These are phyloP conservation scores for Aspergillus sp. DNA, from an alignment of 2,329 filamentous ascomycete species.

Conservation along the genomic window DNA sequence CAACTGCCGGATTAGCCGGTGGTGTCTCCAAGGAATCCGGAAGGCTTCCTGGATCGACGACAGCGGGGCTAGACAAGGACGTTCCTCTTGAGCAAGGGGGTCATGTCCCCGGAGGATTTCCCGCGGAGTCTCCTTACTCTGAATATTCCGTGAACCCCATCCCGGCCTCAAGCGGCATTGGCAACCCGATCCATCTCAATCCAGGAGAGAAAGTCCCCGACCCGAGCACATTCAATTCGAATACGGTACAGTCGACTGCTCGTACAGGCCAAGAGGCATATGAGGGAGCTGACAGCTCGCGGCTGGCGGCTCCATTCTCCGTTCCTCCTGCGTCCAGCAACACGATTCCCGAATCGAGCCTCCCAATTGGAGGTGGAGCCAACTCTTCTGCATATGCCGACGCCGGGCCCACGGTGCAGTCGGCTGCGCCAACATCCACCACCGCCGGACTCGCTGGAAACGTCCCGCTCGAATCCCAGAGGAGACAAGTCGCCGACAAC, in stretches of 20 bases:
- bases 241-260: constrained; percentile 67
- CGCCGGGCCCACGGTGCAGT: constrained; percentile 55
- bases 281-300: constrained; percentile 61
- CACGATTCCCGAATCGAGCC: constrained; percentile 78
- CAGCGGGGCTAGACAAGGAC: constrained; percentile 65
- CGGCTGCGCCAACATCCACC: constrained; percentile 48
- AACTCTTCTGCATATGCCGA: constrained; percentile 44
- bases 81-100: constrained; percentile 60
- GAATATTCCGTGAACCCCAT: constrained; percentile 62
- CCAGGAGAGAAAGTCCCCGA: constrained; percentile 81
- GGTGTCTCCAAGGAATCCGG: constrained; percentile 31
- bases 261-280: constrained; percentile 80
- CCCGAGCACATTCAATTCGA: constrained; percentile 60
- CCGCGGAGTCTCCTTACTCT: constrained; percentile 28
- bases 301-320: constrained; percentile 44
- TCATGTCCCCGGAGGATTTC: constrained; percentile 51
- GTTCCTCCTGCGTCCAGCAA: constrained; percentile 59
- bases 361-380: constrained; percentile 61
- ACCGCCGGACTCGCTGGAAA: constrained; percentile 46
- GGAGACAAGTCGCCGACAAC: constrained; percentile 21
- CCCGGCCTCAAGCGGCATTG: constrained; percentile 56
- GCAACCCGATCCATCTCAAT: constrained; percentile 77
- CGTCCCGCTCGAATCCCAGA: constrained; percentile 44
- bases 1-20: constrained; percentile 59
- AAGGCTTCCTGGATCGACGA: constrained; percentile 64